phyloP scores from a whole-genome alignment of 805 yeast genomes.

The Clavispora vitiphila region DNA sequence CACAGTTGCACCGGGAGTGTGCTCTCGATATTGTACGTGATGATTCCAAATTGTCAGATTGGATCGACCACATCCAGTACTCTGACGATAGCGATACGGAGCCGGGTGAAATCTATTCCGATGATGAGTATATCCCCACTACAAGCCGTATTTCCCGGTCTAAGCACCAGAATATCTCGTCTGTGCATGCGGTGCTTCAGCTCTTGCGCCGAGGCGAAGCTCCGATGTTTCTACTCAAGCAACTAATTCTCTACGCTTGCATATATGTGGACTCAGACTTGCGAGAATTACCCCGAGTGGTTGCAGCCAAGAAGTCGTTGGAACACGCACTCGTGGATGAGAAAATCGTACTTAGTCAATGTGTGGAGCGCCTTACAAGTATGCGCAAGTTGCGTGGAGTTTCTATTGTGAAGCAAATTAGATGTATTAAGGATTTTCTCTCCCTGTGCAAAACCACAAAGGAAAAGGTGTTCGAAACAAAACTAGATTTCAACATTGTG shows the following conservation, averaged over 20 bases:
- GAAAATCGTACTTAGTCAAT: conserved; percentile 15
- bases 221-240: conserved; percentile 20
- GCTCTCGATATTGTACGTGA: not conserved
- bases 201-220: conserved; percentile 27
- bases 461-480: not conserved
- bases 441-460: not conserved
- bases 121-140: not conserved
- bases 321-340: conserved; percentile 15
- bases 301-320: conserved; percentile 19
- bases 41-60: not conserved
- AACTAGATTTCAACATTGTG: conserved; percentile 2
- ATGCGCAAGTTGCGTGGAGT: conserved; percentile 2
- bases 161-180: conserved; percentile 10
- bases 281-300: conserved; percentile 10
- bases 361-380: conserved; percentile 20
- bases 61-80: conserved; percentile 23
- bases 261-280: conserved; percentile 15
- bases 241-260: conserved; percentile 20
- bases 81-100: conserved; percentile 26
- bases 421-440: not conserved
- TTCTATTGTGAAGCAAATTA: not conserved
- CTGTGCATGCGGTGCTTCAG: conserved; percentile 14
- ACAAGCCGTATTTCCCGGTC: conserved; percentile 2
- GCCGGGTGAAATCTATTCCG: conserved; percentile 6
- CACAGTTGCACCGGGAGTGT: not conserved